Percentiles rank a stretch among this genome's conserved stretches.
Conservation (phyloP, 495 filamentous ascomycete species). For the Penicillium coprophilum region DNA sequence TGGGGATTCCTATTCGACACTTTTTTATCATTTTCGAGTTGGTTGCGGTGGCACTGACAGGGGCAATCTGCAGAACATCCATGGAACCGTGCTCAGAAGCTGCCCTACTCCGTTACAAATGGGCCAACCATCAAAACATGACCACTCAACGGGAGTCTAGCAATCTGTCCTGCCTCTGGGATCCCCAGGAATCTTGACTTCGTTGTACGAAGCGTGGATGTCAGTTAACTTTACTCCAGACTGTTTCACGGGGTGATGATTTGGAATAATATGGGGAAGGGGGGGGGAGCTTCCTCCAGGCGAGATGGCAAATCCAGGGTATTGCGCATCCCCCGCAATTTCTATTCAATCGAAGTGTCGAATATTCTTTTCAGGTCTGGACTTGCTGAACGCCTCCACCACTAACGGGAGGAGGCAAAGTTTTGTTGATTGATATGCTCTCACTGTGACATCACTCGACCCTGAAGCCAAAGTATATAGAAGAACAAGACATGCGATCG, state of each 20-base stretch:
- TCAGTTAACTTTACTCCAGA: background rate
- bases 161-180: background rate
- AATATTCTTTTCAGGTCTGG: background rate
- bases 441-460: slow-evolving; percentile 35
- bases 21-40: background rate
- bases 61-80: slow-evolving; percentile 1
- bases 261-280: background rate
- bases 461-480: slow-evolving; percentile 19
- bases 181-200: background rate
- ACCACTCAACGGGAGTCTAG: background rate
- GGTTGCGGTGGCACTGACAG: background rate
- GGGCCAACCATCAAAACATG: background rate
- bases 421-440: slow-evolving; percentile 16
- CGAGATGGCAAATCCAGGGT: background rate
- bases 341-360: background rate
- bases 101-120: background rate
- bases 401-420: slow-evolving; percentile 9
- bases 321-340: slow-evolving; percentile 1
- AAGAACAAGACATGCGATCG: background rate
- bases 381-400: slow-evolving; percentile 6
- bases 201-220: background rate
- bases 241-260: background rate
- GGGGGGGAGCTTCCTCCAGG: too few relatives aligned
- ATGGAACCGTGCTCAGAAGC: background rate
- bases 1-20: background rate